Evolutionary conservation across 2,329 filamentous ascomycete genomes (phyloP), one percentile per base, ranked within the genome.

Genomic region (Colletotrichum sp.): DNA sequence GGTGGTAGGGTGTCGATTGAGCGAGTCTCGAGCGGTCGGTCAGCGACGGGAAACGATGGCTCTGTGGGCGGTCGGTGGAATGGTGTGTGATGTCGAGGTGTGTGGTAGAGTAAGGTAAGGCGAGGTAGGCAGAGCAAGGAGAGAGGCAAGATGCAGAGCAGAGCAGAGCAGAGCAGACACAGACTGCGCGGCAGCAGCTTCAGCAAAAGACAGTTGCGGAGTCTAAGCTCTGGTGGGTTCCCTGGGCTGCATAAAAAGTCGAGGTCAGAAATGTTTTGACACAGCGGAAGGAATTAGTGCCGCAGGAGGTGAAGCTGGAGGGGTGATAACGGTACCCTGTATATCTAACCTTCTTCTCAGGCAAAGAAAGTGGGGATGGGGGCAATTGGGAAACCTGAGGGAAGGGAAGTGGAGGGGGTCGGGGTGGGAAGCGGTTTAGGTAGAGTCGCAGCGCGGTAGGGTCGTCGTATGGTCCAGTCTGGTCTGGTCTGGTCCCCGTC

Each of bases 191-290:
- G 72, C 71, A 73, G 71, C 36, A 72, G 68, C 55, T 44, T 44
- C 36, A 44, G 36, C 36, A 68, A 65, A 62, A 36, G 70, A 61
- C 69, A 64, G 73, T 59, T 76, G 73, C 25, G 73, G 57, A 69
- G 52, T 78, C 77, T 73, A 75, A 76, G 73, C 71, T 76, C 79
- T 80, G 79, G 78, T 79, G 81, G 79, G 75, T 78, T 77, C 75
- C 49, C 78, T 77, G 77, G 80, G 81, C 82, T 82, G 83, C 82
- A 83, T 84, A 80, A 84, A 82, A 62, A 72, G 63, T 76, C 73
- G 64, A 76, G 81, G 82, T 85, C 80, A 85, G 83, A 84, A 85
- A 84, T 81, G 81, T 82, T 82, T 84, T 82, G 82, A 82, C 82
- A 83, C 83, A 81, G 79, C 81, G 81, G 81, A 82, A 83, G 78